Conservation (phyloP, 2,329 filamentous ascomycete species). For the Cladophialophora carrionii region DNA sequence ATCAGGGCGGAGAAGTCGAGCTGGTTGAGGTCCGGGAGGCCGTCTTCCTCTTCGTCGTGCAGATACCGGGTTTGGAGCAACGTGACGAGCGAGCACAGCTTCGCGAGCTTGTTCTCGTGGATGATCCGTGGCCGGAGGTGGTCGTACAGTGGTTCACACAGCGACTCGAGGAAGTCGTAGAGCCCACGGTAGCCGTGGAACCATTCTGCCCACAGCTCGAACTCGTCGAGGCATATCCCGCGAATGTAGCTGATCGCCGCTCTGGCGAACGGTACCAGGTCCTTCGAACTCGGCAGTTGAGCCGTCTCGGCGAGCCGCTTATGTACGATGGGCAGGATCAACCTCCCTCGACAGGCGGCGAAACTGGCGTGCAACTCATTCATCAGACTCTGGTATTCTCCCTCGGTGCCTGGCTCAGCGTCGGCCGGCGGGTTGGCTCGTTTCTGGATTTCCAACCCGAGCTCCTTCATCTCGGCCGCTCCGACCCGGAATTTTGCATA, state of each 20-base stretch:
- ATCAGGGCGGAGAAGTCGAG: constrained; percentile 66
- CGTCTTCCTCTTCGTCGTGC: constrained; percentile 60
- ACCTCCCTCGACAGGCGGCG: constrained; percentile 59
- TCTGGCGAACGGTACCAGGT: constrained; percentile 67
- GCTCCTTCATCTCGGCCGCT: constrained; percentile 66
- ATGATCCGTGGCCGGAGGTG: constrained; percentile 67
- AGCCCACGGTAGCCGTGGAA: constrained; percentile 65
- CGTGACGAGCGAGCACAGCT: constrained; percentile 68
- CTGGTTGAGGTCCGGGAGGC: constrained; percentile 55
- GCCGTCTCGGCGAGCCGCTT: constrained; percentile 62
- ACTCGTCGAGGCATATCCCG: constrained; percentile 68
- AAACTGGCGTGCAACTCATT: constrained; percentile 68
- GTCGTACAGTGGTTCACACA: constrained; percentile 70
- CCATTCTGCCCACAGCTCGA: constrained; percentile 69
- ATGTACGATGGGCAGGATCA: constrained; percentile 64
- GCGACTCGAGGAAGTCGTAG: constrained; percentile 68
- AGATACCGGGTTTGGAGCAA: constrained; percentile 68
- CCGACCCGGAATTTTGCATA: constrained; percentile 73
- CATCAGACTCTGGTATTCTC: constrained; percentile 68
- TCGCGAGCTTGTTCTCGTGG: constrained; percentile 67
- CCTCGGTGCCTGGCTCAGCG: constrained; percentile 60
- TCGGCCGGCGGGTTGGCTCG: constrained; percentile 64
- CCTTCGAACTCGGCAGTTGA: constrained; percentile 62
- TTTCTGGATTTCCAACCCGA: constrained; percentile 70
- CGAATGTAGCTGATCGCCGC: constrained; percentile 68